phyloP scores from a whole-genome alignment of 805 yeast species.

The Nakazawaea pomicola region DNA sequence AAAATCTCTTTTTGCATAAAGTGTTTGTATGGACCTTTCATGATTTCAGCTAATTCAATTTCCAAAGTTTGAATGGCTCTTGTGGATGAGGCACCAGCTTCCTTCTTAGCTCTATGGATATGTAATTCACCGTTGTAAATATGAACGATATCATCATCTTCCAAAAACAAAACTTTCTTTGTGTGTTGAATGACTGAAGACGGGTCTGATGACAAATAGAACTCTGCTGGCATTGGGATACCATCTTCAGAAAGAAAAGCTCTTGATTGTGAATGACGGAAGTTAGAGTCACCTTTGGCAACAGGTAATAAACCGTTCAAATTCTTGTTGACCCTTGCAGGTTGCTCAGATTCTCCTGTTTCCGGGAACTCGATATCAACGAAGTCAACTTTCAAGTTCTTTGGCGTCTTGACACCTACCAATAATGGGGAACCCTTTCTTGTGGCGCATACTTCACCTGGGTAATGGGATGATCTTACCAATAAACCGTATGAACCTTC shows the following conservation, averaged over 20 bases:
- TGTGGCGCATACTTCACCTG: constrained; percentile 93
- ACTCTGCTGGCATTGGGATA: constrained; percentile 88
- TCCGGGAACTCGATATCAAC: constrained; percentile 98
- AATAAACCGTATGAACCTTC: constrained; percentile 97
- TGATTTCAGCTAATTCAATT: constrained; percentile 94
- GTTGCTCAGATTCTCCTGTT: constrained; percentile 31
- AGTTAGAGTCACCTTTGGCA: constrained; percentile 45
- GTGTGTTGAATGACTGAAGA: constrained; percentile 96
- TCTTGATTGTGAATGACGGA: constrained; percentile 90
- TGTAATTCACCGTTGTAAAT: constrained; percentile 97
- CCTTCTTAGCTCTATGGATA: constrained; percentile 91
- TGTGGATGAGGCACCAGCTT: constrained; percentile 84
- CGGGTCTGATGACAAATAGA: constrained; percentile 94
- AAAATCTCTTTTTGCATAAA: constrained; percentile 98
- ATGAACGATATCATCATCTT: constrained; percentile 98
- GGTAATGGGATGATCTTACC: constrained; percentile 87
- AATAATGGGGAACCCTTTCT: constrained; percentile 97
- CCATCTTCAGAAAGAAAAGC: constrained; percentile 96
- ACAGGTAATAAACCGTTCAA: constrained; percentile 40
- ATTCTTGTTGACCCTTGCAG: constrained; percentile 16
- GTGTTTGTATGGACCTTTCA: constrained; percentile 95
- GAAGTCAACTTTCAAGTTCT: constrained; percentile 92
- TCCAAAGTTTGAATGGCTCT: constrained; percentile 96
- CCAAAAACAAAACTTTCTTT: constrained; percentile 91
- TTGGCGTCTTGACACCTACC: constrained; percentile 95